These are phyloP conservation scores for Claviceps arundinis DNA, from an alignment of 2,329 filamentous ascomycete species.

Conservation along the genomic window DNA sequence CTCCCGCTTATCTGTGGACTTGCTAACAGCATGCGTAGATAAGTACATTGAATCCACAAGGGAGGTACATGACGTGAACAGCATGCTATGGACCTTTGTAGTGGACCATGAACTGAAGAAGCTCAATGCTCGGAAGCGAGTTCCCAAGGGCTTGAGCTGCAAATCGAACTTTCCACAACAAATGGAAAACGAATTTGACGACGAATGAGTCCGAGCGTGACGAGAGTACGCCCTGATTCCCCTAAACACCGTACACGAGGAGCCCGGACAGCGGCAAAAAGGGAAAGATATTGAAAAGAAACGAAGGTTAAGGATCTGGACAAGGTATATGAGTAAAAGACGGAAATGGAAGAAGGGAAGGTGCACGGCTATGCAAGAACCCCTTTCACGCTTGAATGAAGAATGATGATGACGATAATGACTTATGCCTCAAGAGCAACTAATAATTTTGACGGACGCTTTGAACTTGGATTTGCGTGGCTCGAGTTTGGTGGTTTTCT, in stretches of 20 bases:
- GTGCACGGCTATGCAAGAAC: neutral
- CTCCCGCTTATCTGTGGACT: neutral
- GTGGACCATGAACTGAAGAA: conserved; percentile 27
- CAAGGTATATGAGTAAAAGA: neutral
- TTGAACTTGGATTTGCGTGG: conserved; percentile 19
- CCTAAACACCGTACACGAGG: neutral
- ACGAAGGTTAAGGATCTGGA: too few species aligned
- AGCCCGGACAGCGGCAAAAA: neutral
- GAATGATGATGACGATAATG: conserved; percentile 2
- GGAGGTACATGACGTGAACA: conserved; percentile 3
- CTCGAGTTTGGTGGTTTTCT: conserved; percentile 20
- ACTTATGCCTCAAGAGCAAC: conserved; percentile 10
- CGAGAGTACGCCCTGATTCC: too few species aligned
- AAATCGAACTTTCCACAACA: conserved; percentile 12
- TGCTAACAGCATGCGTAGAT: conserved; percentile 13
- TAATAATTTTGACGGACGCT: conserved; percentile 17
- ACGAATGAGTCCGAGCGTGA: conserved; percentile 11
- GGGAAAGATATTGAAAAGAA: neutral
- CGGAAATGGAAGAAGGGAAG: neutral
- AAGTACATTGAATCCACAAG: conserved; percentile 14
- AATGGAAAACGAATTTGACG: conserved; percentile 11
- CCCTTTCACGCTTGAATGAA: neutral
- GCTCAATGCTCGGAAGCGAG: conserved; percentile 21
- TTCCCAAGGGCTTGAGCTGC: conserved; percentile 12
- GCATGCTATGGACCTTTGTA: conserved; percentile 21